Base-by-base conservation (phyloP, 208 protist genomes). In the Strigomonas galati region DNA sequence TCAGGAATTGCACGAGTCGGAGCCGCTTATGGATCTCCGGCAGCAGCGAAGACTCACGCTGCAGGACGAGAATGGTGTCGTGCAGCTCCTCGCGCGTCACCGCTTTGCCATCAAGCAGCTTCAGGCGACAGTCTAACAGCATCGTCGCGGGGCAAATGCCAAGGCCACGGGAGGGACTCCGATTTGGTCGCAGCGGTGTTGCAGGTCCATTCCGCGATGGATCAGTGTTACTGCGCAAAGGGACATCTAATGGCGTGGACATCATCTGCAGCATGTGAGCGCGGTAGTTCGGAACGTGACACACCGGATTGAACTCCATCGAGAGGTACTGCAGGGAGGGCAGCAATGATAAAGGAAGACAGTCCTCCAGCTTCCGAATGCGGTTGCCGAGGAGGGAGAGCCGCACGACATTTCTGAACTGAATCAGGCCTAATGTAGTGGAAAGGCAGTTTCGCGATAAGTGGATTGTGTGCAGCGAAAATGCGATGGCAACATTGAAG, bases 221-320 rank as follows among this genome's bases (percentile, higher is more conserved):
- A n/a, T n/a, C 89, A 94, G 26, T 74, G n/a, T n/a, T n/a, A n/a
- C n/a, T 74, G 24, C 68, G 69, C 0, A 67, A 43, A 6, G 76
- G 59, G n/a, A 93, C 56, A 23, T 67, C 67, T 6, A 88, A 66
- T 10, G 87, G 87, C 82, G 84, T 91, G 26, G 81, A 74, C 62
- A 78, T 87, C 30, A 96, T 90, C 46, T 84, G 87, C 37, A 96
- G 64, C 0, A 96, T 46, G 40, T 96, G 91, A 1, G 84, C 79
- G 35, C 84, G 83, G 69, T 93, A 96, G 66, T 94, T 82, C 23
- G 85, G 78, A 14, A 93, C 79, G 23, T 72, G 67, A 5, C 80
- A 65, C 15, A 96, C 91, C 7, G 91, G 91, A 63, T 93, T 93
- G 68, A 84, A 92, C 71, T 92, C 87, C 27, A 96, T 64, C 0